A percentile compares a stretch with the other conserved stretches of the same genome.
These are phyloP conservation scores for Sodiomyces alkalinus DNA, from an alignment of 2,329 filamentous ascomycete genomes.

Conservation along the genomic window DNA sequence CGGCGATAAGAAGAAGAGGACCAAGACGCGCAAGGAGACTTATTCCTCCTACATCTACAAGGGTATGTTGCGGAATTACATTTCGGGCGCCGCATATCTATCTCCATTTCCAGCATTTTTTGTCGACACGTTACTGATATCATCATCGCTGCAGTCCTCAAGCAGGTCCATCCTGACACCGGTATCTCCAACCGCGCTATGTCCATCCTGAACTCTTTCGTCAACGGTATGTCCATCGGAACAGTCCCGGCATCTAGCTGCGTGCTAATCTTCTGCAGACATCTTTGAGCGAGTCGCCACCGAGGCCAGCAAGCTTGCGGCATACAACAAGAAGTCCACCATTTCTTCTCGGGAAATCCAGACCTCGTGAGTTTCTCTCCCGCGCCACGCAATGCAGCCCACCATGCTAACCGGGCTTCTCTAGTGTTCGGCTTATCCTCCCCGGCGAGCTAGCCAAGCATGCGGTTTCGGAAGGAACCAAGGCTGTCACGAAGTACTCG, in stretches of 20 bases:
- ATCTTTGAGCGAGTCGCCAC: slow-evolving; percentile 99
- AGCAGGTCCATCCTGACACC: slow-evolving; percentile 99
- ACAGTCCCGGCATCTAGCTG: background rate
- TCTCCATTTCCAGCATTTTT: background rate
- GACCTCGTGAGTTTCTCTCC: slow-evolving; percentile 52
- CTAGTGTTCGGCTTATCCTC: slow-evolving; percentile 80
- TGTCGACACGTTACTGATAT: slow-evolving; percentile 15
- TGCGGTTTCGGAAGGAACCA: slow-evolving; percentile 97
- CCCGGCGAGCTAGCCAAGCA: slow-evolving; percentile 99
- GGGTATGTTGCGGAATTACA: slow-evolving; percentile 41
- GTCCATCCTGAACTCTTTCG: slow-evolving; percentile 99
- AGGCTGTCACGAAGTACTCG: slow-evolving; percentile 99
- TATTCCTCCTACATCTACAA: slow-evolving; percentile 99
- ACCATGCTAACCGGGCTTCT: slow-evolving; percentile 41
- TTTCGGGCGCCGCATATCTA: background rate
- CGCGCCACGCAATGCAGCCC: background rate
- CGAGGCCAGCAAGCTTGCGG: slow-evolving; percentile 96
- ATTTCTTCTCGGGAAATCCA: slow-evolving; percentile 99
- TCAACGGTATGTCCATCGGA: slow-evolving; percentile 62
- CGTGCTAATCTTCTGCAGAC: slow-evolving; percentile 36
- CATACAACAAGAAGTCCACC: slow-evolving; percentile 99
- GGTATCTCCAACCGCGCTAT: slow-evolving; percentile 99
- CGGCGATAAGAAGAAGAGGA: slow-evolving; percentile 99
- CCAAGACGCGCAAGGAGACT: slow-evolving; percentile 99
- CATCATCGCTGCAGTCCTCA: slow-evolving; percentile 67